phyloP scores from a whole-genome alignment of 306 rosid genomes.

The Dalbergia cultrata region DNA sequence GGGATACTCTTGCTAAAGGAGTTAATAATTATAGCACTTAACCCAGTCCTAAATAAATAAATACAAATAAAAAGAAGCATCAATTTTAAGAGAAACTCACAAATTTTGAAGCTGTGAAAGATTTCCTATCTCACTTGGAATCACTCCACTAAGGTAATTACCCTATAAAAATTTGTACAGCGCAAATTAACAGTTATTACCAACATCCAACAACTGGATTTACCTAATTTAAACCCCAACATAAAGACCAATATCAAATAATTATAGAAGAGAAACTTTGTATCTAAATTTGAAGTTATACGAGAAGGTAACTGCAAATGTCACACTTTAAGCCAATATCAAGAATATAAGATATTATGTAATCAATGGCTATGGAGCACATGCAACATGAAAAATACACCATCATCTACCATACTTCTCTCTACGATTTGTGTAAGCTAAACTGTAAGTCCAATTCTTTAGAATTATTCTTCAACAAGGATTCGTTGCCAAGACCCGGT shows the following conservation, averaged over 20 bases:
- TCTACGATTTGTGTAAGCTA: not conserved
- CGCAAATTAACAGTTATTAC: conserved; percentile 40
- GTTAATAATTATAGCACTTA: conserved; percentile 49
- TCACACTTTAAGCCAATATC: conserved; percentile 7
- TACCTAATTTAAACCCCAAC: conserved; percentile 24
- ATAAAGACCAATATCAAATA: conserved; percentile 33
- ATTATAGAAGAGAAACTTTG: conserved; percentile 26
- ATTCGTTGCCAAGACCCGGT: not conserved
- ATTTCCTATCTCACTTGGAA: conserved; percentile 88
- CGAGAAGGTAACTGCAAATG: conserved; percentile 23
- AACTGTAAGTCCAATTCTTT: not conserved
- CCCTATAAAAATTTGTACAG: conserved; percentile 89
- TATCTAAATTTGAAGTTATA: conserved; percentile 12
- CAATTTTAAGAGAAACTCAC: conserved; percentile 63
- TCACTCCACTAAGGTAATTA: conserved; percentile 87
- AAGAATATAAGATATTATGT: conserved; percentile 20
- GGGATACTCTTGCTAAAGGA: conserved; percentile 88
- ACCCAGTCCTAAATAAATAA: conserved; percentile 27
- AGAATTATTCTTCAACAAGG: not conserved
- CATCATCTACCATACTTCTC: not conserved
- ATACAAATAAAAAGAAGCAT: conserved; percentile 27
- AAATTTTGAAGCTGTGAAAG: conserved; percentile 75
- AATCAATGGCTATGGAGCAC: not conserved
- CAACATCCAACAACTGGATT: conserved; percentile 37
- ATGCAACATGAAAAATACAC: not conserved